Conservation (phyloP, 2,329 filamentous ascomycete species). For the Paramyrothecium roridum region DNA sequence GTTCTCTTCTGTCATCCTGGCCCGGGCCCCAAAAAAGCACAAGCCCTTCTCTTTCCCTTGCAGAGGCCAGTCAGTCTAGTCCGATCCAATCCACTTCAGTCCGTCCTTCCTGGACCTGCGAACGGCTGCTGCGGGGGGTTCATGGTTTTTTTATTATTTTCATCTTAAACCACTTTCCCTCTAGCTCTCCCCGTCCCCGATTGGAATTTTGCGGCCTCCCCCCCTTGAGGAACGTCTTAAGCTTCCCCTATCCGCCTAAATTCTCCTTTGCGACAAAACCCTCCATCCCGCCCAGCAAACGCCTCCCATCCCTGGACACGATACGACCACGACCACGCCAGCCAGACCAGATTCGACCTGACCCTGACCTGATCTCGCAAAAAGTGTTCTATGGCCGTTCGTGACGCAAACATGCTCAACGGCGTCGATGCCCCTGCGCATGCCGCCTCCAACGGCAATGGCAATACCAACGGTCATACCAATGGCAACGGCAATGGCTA, state of each 20-base stretch:
- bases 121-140: neutral
- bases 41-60: too few species aligned
- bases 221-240: neutral
- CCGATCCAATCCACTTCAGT: too few species aligned
- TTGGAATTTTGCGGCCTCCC: neutral
- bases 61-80: too few species aligned
- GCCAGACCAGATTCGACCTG: neutral
- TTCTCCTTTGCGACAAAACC: too few species aligned
- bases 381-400: slow-evolving; percentile 13
- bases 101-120: too few species aligned
- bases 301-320: too few species aligned
- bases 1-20: too few species aligned
- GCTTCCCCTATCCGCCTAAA: too few species aligned
- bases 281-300: too few species aligned
- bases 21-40: too few species aligned
- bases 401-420: slow-evolving; percentile 26
- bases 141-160: neutral
- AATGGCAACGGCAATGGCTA: slow-evolving; percentile 18
- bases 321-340: too few species aligned
- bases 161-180: neutral
- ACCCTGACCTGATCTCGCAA: neutral
- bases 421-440: slow-evolving; percentile 4
- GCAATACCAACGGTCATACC: slow-evolving; percentile 13
- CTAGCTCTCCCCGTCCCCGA: neutral
- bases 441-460: slow-evolving; percentile 14